Evolutionary conservation across 108 stramenopile species (phyloP), one percentile per base, ranked within the genome.

Genomic region (Nitzschia palea): DNA sequence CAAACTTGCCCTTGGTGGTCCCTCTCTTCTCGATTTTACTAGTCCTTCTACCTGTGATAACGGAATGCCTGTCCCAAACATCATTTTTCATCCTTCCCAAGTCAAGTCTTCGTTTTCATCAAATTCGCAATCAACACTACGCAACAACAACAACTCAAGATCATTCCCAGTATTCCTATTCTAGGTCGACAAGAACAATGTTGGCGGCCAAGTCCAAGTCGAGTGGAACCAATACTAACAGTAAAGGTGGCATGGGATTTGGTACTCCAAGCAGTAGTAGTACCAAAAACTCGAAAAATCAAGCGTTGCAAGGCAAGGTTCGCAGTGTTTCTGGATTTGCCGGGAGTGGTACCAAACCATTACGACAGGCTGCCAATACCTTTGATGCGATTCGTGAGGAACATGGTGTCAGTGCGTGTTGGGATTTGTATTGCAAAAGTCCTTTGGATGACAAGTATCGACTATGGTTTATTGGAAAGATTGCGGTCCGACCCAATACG

Each of bases 391-490:
- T 92, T 52, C 81, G 80, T 10, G 86, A 87, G 45, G 65, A 84
- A 47, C 57, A 80, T 37, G 84, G 80, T 6, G 61, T 68, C 51
- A 76, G 70, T 18, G 65, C 60, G 34, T 67, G 58, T 2, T 45
- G 72, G 28, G 90, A 92, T 77, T 71, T 92, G 31, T 92, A 92
- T 55, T 81, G 86, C 10, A 77, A 86, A 43, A 77, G 77, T 52
- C 90, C 87, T 9, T 26, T 78, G 30, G 85, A 92, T 73, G 76
- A 86, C 59, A 54, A 65, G 27, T 62, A 59, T 0, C 72, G 69
- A 6, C 86, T 80, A 73, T 92, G 90, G 90, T 92, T 86, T 62
- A 87, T 92, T 9, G 90, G 90, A 25, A 92, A 92, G 74, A 69
- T 88, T 20, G 76, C 84, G 15, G 20, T 50, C 1, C 58, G 71